Evolutionary conservation across 1,284 basidiomycete genomes (phyloP), one percentile per base, ranked within the genome.

Genomic region (Chalciporus sp.): DNA sequence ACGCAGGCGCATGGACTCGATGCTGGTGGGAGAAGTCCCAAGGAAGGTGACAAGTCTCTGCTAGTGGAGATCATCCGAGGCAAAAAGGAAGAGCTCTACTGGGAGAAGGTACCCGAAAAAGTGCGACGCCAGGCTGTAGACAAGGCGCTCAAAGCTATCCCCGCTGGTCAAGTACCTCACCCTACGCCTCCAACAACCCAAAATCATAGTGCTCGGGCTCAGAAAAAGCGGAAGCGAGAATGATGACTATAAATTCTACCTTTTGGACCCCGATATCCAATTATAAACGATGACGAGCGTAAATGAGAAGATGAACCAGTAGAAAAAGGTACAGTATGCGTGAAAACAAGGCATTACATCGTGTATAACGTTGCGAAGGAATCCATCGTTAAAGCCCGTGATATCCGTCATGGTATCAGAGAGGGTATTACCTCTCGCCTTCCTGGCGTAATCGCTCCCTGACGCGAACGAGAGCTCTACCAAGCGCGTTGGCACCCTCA

Each of bases 71-170:
- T 84, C 27, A 79, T 92, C 0, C 66, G 71, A 9, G 88, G 86
- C 3, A 82, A 73, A 63, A 75, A 78, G 49, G 90, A 91, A 62
- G 80, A 79, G 57, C 52, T 92, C 17, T 92, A 92, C 61, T 92
- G 90, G 90, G 79, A 82, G 52, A 86, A 85, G 59, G 82, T 92
- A 0, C 90, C 90, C 0, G 81, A 85, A 61, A 90, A 87, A 63
- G 75, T 90, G 16, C 75, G 84, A 20, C 66, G 72, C 47, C 77
- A 81, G 60, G 88, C 88, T 0, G 80, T 90, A 26, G 75, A 75
- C 49, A 81, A 77, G 63, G 78, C 49, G 3, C 14, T 65, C 26
- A 49, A 56, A 16, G 50, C 40, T 7, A 12, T 33, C 2, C 5
- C 6, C 9, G 9, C 16, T 26, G 9, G 26, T 6, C 43, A 43